Evolutionary conservation across 108 stramenopile species (phyloP), one percentile per base, ranked within the genome.

Genomic region (Nitzschia inconspicua): DNA sequence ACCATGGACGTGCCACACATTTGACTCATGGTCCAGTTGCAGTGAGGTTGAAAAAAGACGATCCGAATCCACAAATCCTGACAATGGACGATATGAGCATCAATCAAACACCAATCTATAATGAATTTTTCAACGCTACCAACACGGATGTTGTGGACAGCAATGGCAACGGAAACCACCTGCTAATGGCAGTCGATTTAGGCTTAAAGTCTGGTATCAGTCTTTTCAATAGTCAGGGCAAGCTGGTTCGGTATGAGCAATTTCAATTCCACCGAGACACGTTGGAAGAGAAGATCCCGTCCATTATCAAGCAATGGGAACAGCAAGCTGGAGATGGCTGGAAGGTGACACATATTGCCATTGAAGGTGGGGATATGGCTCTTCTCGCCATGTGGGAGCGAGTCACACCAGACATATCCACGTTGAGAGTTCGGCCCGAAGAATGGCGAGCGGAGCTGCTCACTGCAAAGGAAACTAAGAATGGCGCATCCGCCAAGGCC

Each of bases 21-120:
- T 18, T 89, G 9, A 67, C 61, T 13, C 63, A 78, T 42, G 88
- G 84, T 31, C 77, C 88, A 3, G 68, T 86, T 7, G 60, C 82
- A 13, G 58, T 87, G 29, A 65, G 77, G 28, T 31, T 70, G 14
- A 28, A 62, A 14, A 46, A 48, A 7, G 29, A 59, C 23, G 8
- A 36, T 14, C 4, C 44, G 18, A 34, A 54, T 11, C 25, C 19
- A 1, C 26, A 66, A 29, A 52, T 75, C 36, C 3, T 63, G 19
- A 18, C 32, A 28, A 63, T 75, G 61, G 66, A 68, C 0, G 60
- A 68, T 24, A 68, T 30, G 35, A 44, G 3, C 16, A 40, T 54
- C 26, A 31, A 31, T 47, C n/a, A n/a, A n/a, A n/a, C n/a, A n/a
- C n/a, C n/a, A n/a, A n/a, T n/a, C n/a, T n/a, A n/a, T n/a, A n/a